phyloP scores from a whole-genome alignment of 2,329 filamentous ascomycete genomes.

The Aspergillus ochraceoroseus region DNA sequence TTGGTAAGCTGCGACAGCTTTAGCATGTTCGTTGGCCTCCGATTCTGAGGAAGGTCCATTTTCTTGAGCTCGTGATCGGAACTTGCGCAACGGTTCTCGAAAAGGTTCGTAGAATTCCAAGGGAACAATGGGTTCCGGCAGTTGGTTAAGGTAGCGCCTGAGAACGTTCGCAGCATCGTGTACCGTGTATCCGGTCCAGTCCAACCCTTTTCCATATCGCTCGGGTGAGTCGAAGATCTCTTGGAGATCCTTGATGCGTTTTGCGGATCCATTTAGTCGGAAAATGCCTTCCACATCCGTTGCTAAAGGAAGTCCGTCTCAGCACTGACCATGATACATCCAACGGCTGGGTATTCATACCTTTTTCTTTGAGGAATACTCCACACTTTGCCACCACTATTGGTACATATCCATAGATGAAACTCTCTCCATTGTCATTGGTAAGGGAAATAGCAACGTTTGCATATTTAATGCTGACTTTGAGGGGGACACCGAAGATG shows the following conservation, averaged over 20 bases:
- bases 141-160: slow-evolving; percentile 88
- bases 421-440: slow-evolving; percentile 86
- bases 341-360: slow-evolving; percentile 49
- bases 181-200: slow-evolving; percentile 96
- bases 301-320: slow-evolving; percentile 50
- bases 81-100: slow-evolving; percentile 68
- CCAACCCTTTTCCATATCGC: slow-evolving; percentile 89
- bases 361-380: slow-evolving; percentile 96
- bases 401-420: slow-evolving; percentile 97
- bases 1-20: slow-evolving; percentile 79
- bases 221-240: slow-evolving; percentile 89
- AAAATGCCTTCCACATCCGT: slow-evolving; percentile 96
- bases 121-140: slow-evolving; percentile 94
- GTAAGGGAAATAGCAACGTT: slow-evolving; percentile 97
- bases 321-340: not conserved
- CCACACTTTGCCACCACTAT: slow-evolving; percentile 98
- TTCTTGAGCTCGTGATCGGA: slow-evolving; percentile 66
- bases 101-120: slow-evolving; percentile 90
- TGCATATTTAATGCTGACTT: slow-evolving; percentile 92
- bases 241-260: slow-evolving; percentile 95
- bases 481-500: slow-evolving; percentile 91
- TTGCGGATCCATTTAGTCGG: slow-evolving; percentile 89
- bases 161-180: slow-evolving; percentile 97
- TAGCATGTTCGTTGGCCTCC: slow-evolving; percentile 67
- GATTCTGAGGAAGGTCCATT: slow-evolving; percentile 65